Evolutionary conservation across 768 basidiomycete genomes (phyloP).

Genomic region (Mycena rebaudengoi): DNA sequence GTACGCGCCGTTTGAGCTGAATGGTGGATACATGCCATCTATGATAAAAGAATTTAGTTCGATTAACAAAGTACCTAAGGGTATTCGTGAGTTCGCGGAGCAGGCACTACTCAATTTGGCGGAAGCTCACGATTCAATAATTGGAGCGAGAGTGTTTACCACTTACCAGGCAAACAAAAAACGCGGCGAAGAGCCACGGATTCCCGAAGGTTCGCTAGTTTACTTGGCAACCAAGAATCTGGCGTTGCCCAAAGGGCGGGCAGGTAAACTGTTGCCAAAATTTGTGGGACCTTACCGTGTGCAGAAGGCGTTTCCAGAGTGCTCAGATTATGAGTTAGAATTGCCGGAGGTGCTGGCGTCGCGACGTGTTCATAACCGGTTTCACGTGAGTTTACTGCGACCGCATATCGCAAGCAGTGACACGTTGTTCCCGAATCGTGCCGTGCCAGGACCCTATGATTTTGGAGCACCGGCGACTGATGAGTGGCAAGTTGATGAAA

Average conservation of each 20-base stretch:
- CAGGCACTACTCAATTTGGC: constrained; percentile 32
- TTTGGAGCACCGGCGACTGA: constrained; percentile 40
- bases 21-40: constrained; percentile 35
- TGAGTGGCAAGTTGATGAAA: constrained; percentile 48
- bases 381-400: constrained; percentile 44
- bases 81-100: constrained; percentile 37
- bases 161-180: constrained; percentile 39
- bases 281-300: constrained; percentile 50
- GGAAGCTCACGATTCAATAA: constrained; percentile 47
- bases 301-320: constrained; percentile 21
- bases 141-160: constrained; percentile 39
- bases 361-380: constrained; percentile 41
- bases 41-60: constrained; percentile 22
- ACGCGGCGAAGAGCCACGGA: constrained; percentile 16
- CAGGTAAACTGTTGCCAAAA: constrained; percentile 45
- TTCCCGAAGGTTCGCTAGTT: constrained; percentile 34
- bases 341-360: constrained; percentile 33
- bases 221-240: constrained; percentile 50
- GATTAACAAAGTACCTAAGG: neutral
- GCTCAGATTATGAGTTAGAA: constrained; percentile 38
- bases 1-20: constrained; percentile 45
- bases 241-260: constrained; percentile 39
- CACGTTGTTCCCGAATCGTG: constrained; percentile 42
- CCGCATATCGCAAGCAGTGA: constrained; percentile 41
- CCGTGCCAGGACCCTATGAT: constrained; percentile 42